phyloP scores from a whole-genome alignment of 2,329 filamentous ascomycete genomes.

The Fonsecaea nubica region DNA sequence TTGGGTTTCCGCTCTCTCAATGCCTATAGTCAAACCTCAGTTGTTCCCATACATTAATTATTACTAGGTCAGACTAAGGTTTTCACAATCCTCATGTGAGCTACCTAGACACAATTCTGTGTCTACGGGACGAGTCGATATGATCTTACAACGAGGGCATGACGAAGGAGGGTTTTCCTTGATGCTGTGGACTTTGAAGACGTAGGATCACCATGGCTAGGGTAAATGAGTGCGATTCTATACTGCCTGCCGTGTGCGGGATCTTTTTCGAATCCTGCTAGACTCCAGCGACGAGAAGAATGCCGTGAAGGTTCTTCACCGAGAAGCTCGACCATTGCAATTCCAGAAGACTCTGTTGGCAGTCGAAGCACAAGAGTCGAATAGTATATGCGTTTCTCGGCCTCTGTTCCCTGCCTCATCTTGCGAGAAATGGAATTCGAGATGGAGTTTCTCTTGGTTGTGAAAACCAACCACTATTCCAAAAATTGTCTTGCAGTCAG shows the following conservation, averaged over 20 bases:
- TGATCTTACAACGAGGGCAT: conserved; percentile 17
- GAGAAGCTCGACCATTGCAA: conserved; percentile 11
- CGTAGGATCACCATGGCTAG: conserved; percentile 8
- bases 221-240: conserved; percentile 5
- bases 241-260: background rate
- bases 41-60: too few species aligned
- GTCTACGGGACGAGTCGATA: conserved; percentile 8
- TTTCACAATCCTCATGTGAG: background rate
- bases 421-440: conserved; percentile 5
- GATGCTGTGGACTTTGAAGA: conserved; percentile 10
- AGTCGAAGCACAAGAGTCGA: conserved; percentile 7
- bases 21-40: too few species aligned
- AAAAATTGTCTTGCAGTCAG: background rate
- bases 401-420: conserved; percentile 7
- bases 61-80: too few species aligned
- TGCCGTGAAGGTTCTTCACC: conserved; percentile 1
- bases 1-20: too few species aligned
- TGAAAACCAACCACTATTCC: conserved; percentile 4
- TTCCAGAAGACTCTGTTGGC: conserved; percentile 15
- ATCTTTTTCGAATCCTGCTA: conserved; percentile 11
- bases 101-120: conserved; percentile 10
- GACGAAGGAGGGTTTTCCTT: conserved; percentile 5
- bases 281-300: conserved; percentile 1
- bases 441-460: conserved; percentile 3
- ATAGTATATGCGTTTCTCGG: background rate